Conservation (phyloP, 2,329 filamentous ascomycete genomes). For the Penicillium aurantiogriseum region DNA sequence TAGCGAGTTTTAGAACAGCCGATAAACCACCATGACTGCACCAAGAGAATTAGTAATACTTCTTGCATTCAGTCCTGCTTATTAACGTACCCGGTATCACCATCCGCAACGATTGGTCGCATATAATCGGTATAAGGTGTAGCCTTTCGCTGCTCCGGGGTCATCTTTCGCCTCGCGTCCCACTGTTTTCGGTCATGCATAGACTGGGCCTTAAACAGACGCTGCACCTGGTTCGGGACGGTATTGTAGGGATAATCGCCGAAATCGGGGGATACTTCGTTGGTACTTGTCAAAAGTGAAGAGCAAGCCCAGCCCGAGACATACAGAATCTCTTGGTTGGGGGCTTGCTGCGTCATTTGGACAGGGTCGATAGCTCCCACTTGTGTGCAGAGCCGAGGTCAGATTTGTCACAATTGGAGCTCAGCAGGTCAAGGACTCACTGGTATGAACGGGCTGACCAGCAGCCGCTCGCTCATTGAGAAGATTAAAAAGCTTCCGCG, state of each 20-base stretch:
- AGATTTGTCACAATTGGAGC: conserved; percentile 1
- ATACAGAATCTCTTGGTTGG: conserved; percentile 94
- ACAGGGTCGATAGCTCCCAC: conserved; percentile 98
- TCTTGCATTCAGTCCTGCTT: no score
- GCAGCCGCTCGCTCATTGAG: conserved; percentile 73
- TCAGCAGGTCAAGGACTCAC: conserved; percentile 47
- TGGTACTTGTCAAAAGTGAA: conserved; percentile 85
- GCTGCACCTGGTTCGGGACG: conserved; percentile 95
- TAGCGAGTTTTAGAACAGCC: conserved; percentile 91
- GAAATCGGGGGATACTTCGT: conserved; percentile 96
- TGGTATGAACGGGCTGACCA: conserved; percentile 89
- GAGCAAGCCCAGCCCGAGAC: conserved; percentile 98
- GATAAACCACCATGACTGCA: conserved; percentile 80
- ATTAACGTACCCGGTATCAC: conserved; percentile 71
- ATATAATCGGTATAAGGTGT: conserved; percentile 90
- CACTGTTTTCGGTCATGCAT: conserved; percentile 96
- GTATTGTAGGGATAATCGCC: conserved; percentile 99
- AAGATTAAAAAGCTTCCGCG: conserved; percentile 88
- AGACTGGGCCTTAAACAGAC: conserved; percentile 92
- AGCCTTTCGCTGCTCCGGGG: conserved; percentile 65
- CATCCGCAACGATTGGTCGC: conserved; percentile 91
- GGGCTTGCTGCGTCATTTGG: conserved; percentile 98
- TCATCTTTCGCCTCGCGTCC: conserved; percentile 78
- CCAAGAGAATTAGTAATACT: background rate
- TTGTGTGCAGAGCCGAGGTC: conserved; percentile 47